phyloP scores from a whole-genome alignment of 1,284 basidiomycete species.

The Tilletia indica region DNA sequence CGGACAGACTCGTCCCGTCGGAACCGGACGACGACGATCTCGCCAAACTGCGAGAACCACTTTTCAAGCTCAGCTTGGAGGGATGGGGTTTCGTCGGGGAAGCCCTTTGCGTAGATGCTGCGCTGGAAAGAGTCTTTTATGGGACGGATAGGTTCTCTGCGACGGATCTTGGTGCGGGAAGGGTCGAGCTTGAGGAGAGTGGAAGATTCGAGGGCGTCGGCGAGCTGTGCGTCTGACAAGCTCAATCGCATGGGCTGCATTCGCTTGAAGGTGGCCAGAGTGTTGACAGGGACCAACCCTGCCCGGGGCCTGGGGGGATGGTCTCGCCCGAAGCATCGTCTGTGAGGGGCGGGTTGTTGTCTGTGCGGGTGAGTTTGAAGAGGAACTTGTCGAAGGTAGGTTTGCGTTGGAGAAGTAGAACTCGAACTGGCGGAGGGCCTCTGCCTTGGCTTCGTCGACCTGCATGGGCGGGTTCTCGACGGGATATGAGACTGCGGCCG shows the following conservation, averaged over 20 bases:
- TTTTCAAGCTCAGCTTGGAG: slow-evolving; percentile 76
- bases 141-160: slow-evolving; percentile 62
- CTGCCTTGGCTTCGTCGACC: slow-evolving; percentile 40
- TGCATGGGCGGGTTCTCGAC: slow-evolving; percentile 24
- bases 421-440: slow-evolving; percentile 43
- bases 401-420: slow-evolving; percentile 90
- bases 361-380: slow-evolving; percentile 60
- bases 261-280: slow-evolving; percentile 90
- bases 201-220: slow-evolving; percentile 37
- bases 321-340: slow-evolving; percentile 61
- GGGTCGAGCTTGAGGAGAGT: slow-evolving; percentile 73
- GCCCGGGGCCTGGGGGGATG: slow-evolving; percentile 28
- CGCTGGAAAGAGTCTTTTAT: slow-evolving; percentile 51
- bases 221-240: slow-evolving; percentile 42
- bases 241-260: slow-evolving; percentile 67
- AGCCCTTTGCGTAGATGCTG: slow-evolving; percentile 70
- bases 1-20: slow-evolving; percentile 64
- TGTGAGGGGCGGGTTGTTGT: slow-evolving; percentile 31
- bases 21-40: slow-evolving; percentile 81
- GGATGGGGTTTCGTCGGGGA: slow-evolving; percentile 70
- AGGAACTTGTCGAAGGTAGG: slow-evolving; percentile 96
- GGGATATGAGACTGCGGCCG: slow-evolving; percentile 5
- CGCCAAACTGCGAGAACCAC: slow-evolving; percentile 80
- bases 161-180: slow-evolving; percentile 70
- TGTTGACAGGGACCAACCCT: slow-evolving; percentile 84